phyloP scores from a whole-genome alignment of 2,329 filamentous ascomycete species.

The Pseudogymnoascus sp. region DNA sequence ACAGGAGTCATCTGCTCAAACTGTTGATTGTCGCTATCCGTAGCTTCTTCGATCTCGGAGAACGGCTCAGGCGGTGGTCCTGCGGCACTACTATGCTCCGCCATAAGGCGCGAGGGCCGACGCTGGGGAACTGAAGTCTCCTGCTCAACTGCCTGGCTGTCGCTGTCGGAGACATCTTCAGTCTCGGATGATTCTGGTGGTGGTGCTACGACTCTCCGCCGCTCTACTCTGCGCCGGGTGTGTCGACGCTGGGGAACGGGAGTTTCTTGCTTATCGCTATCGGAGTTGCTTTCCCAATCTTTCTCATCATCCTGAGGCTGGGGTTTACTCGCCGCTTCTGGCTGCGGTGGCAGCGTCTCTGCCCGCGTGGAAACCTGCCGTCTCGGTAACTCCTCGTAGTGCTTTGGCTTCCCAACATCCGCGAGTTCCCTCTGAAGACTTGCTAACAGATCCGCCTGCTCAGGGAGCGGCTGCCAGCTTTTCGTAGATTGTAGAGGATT shows the following conservation, averaged over 20 bases:
- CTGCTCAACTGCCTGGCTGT: background rate
- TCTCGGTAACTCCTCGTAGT: background rate
- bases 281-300: background rate
- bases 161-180: background rate
- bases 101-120: background rate
- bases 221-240: background rate
- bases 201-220: background rate
- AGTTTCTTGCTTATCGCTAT: background rate
- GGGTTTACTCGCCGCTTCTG: background rate
- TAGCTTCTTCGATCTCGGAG: background rate
- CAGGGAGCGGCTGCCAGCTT: constrained; percentile 21
- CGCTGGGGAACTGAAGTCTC: background rate
- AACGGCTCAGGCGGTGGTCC: background rate
- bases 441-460: constrained; percentile 25
- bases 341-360: background rate
- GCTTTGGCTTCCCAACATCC: constrained; percentile 21
- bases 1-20: background rate
- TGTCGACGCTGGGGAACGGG: background rate
- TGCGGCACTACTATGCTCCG: background rate
- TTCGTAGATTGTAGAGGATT: constrained; percentile 13
- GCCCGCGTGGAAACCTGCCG: background rate
- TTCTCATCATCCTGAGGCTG: background rate
- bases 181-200: background rate
- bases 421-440: constrained; percentile 25
- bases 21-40: background rate